Base-by-base conservation (phyloP, 441 rosid genomes). In the Arabidopsis lyrata region DNA sequence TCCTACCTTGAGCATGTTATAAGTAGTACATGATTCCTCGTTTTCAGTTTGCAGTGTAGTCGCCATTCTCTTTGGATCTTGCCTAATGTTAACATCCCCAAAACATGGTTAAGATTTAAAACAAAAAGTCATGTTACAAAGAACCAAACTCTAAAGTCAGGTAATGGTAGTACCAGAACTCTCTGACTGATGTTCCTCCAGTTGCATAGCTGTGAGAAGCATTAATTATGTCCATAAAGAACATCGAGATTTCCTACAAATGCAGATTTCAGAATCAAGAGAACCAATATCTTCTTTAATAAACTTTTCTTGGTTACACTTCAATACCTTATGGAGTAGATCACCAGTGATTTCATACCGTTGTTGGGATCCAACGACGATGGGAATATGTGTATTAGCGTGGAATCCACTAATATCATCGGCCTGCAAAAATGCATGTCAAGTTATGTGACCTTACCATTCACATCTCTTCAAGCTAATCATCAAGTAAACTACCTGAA, bases 21-120 rank as follows among this genome's bases (percentile, higher is more conserved):
- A 90, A 36, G 98, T 95, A 11, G 99, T 86, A 80, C 98, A 91
- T 22, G 96, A 95, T 80, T 95, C 99, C 73, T 95, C 96, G 73
- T 85, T 91, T 78, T 95, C 97, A 0, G 87, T 52, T 44, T 65
- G 67, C 54, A 91, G 73, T 11, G 91, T 79, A 66, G 68, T 77
- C 6, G 96, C 97, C 78, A 95, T 70, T 50, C 98, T 86, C 86
- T 88, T 91, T 48, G 99, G 92, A 53, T 95, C 85, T 18, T 77
- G 74, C 99, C 97, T 95, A 42, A 65, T 5, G 39, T 69, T 15
- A 54, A 29, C 59, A 63, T 45, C 54, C 49, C 69, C 36, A 66
- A 16, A 18, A 34, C 67, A 60, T 61, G 56, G 7, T 63, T 39
- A 35, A n/a, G 10, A 10, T 15, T 50, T 52, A 18, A 39, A 22